Conservation (phyloP, 1,284 basidiomycete species). For the Trichosporon inkin region DNA sequence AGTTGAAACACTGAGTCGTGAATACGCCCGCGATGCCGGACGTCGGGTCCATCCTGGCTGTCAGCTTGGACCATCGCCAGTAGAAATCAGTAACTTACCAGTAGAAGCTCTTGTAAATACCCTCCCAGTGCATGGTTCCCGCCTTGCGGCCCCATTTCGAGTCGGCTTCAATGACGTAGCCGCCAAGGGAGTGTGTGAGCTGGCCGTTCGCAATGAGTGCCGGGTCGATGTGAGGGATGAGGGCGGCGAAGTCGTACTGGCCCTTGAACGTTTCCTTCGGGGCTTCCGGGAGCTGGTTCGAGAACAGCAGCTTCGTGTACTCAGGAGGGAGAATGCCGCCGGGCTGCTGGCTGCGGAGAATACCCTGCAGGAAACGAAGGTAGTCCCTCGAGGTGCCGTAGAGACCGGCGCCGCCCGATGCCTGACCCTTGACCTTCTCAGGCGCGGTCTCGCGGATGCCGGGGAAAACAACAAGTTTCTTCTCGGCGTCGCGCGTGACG, state of each 20-base stretch:
- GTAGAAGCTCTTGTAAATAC: slow-evolving; percentile 35
- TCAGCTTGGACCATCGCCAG: too few species aligned
- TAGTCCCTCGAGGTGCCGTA: slow-evolving; percentile 40
- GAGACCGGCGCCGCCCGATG: slow-evolving; percentile 40
- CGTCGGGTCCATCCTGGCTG: slow-evolving; percentile 27
- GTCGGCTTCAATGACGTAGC: slow-evolving; percentile 19
- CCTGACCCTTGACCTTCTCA: slow-evolving; percentile 59
- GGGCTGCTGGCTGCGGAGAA: slow-evolving; percentile 20
- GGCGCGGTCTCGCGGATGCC: slow-evolving; percentile 53
- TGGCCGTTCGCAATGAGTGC: not conserved
- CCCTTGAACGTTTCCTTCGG: slow-evolving; percentile 17
- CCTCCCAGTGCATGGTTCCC: slow-evolving; percentile 29
- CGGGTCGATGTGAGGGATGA: slow-evolving; percentile 15
- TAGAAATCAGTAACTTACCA: slow-evolving; percentile 17
- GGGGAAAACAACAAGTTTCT: slow-evolving; percentile 12
- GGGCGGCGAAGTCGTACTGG: slow-evolving; percentile 16
- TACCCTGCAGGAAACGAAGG: slow-evolving; percentile 31
- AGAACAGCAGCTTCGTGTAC: slow-evolving; percentile 30
- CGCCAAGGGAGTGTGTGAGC: slow-evolving; percentile 24
- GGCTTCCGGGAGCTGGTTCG: slow-evolving; percentile 17
- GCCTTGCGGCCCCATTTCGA: slow-evolving; percentile 25
- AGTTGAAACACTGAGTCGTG: slow-evolving; percentile 27
- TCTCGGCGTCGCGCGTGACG: slow-evolving; percentile 8
- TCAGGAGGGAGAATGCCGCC: slow-evolving; percentile 24
- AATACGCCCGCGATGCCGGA: slow-evolving; percentile 31